Evolutionary conservation across 2,329 filamentous ascomycete genomes (phyloP).

Genomic region (Fusarium dlaminii): DNA sequence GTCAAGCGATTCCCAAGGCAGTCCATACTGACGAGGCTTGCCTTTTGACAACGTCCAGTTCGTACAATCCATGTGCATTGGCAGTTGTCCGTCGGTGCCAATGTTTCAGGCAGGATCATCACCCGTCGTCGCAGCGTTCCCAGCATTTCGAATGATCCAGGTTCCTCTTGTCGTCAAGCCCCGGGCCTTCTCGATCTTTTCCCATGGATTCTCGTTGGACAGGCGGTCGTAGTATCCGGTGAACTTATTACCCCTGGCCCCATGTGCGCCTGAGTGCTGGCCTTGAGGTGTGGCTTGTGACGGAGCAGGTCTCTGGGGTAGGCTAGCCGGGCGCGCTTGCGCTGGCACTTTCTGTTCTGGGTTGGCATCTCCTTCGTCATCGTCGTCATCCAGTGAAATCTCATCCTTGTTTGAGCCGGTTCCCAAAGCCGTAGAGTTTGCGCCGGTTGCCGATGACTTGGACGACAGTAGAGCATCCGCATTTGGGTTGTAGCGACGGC

Average conservation of each 20-base stretch:
- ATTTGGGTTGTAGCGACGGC: constrained; percentile 71
- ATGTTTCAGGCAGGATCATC: constrained; percentile 23
- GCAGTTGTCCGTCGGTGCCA: too few species aligned
- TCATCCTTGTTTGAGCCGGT: constrained; percentile 53
- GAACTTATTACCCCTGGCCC: constrained; percentile 62
- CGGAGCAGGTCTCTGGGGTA: constrained; percentile 47
- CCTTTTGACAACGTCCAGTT: background rate
- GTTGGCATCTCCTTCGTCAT: constrained; percentile 31
- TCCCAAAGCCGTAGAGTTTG: constrained; percentile 51
- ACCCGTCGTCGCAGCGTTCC: background rate
- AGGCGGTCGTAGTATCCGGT: constrained; percentile 73
- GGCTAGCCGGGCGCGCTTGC: constrained; percentile 47
- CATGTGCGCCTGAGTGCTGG: constrained; percentile 18
- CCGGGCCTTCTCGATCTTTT: constrained; percentile 58
- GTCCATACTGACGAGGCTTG: too few species aligned
- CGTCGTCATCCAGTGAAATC: constrained; percentile 54
- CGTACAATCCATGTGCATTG: background rate
- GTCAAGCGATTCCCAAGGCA: too few species aligned
- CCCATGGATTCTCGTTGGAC: constrained; percentile 80
- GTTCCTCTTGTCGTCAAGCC: constrained; percentile 55
- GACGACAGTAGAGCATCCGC: constrained; percentile 54
- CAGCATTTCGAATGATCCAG: constrained; percentile 52
- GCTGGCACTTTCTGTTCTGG: constrained; percentile 19
- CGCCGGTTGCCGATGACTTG: constrained; percentile 45
- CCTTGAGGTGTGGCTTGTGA: constrained; percentile 4